A percentile compares a stretch with the other conserved stretches of the same genome.
Evolutionary conservation across 2,329 filamentous ascomycete genomes (phyloP).

Genomic region (Tolypocladium pustulatum): DNA sequence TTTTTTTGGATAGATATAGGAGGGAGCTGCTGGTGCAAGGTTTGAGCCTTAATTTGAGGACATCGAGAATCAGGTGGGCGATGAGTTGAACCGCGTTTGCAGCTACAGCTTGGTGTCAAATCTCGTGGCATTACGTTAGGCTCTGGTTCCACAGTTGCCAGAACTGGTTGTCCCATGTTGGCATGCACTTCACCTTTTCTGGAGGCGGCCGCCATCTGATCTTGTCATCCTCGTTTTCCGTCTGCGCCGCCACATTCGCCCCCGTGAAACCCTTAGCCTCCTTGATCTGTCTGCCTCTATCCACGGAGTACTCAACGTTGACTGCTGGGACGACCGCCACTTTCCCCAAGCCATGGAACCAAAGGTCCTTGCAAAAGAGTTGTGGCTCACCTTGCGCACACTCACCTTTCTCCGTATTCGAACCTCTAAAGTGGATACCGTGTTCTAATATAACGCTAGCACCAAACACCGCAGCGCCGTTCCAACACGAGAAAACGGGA

Average conservation of each 20-base stretch:
- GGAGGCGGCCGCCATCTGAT: constrained; percentile 21
- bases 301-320: constrained; percentile 43
- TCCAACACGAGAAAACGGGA: constrained; percentile 53
- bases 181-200: constrained; percentile 36
- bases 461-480: constrained; percentile 30
- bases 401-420: neutral
- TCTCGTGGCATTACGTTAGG: constrained; percentile 1
- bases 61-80: no score
- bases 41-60: no score
- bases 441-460: neutral
- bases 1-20: no score
- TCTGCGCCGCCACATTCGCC: constrained; percentile 2
- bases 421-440: neutral
- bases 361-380: constrained; percentile 48
- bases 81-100: no score
- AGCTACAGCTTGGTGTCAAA: no score
- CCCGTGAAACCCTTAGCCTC: constrained; percentile 35
- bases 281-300: constrained; percentile 35
- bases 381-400: constrained; percentile 45
- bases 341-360: constrained; percentile 35
- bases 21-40: no score
- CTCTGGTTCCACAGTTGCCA: constrained; percentile 26
- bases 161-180: constrained; percentile 26
- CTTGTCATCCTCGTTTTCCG: neutral
- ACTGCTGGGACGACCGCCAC: constrained; percentile 47